Base-by-base conservation (phyloP, 768 basidiomycete species). In the Fomitopsis pulvina region DNA sequence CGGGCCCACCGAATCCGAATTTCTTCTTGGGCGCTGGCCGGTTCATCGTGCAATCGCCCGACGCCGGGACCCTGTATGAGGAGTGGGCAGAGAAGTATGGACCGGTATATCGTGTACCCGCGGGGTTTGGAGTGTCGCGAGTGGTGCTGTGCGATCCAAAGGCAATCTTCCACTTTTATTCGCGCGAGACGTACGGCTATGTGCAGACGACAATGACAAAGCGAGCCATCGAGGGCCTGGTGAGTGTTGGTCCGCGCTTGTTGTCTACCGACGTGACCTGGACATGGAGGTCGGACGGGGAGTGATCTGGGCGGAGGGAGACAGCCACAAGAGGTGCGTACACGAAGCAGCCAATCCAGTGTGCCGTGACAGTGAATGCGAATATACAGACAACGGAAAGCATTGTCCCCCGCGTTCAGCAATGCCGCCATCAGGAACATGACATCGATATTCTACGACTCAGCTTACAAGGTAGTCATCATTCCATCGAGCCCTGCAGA, bases 321-420 rank as follows among this genome's bases (percentile, higher is more conserved):
- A 77, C 22, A 62, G 43, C 37, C 76, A 78, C 57, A 69, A 63
- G 44, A 66, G 70, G 76, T 70, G 26, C 18, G 41, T 39, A 30
- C 22, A 11, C 22, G 10, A 4, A n/a, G n/a, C n/a, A n/a, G n/a
- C n/a, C n/a, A n/a, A n/a, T n/a, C n/a, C n/a, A n/a, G 9, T 27
- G 9, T 8, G 9, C 21, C 11, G 24, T 12, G 10, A n/a, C n/a
- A n/a, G n/a, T n/a, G n/a, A n/a, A n/a, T n/a, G n/a, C n/a, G 8
- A 8, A 27, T 18, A 24, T 46, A 16, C 30, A 75, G 77, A 45
- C 77, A 78, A 53, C 67, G 79, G 27, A 78, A 75, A 52, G 69
- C 74, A 0, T 58, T 79, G 8, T 70, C 74, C 0, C 75, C 77
- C 1, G 76, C 76, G 0, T 80, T 80, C 58, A 77, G 71, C 57